phyloP scores from a whole-genome alignment of 371 early-diverging fungal species.

The Conidiobolus coronatus region DNA sequence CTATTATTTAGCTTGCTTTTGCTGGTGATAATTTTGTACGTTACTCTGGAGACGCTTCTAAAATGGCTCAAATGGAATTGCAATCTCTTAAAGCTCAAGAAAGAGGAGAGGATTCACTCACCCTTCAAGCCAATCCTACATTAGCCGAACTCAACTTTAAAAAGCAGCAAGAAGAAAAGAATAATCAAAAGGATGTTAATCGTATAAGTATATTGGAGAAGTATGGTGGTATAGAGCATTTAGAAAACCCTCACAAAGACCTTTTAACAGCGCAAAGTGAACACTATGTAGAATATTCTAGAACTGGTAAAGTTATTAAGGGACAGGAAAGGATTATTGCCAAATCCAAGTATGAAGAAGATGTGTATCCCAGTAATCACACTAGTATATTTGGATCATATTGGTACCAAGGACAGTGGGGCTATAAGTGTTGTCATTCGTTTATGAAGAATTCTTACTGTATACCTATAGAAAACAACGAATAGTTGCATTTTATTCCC shows the following conservation, averaged over 20 bases:
- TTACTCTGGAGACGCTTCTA: constrained; percentile 58
- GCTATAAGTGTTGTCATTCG: constrained; percentile 80
- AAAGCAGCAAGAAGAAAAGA: constrained; percentile 64
- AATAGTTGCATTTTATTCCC: too few species aligned
- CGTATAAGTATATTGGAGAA: constrained; percentile 57
- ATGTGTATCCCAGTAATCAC: constrained; percentile 66
- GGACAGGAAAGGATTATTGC: constrained; percentile 57
- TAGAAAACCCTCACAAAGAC: constrained; percentile 70
- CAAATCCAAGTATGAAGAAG: constrained; percentile 76
- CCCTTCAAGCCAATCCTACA: constrained; percentile 86
- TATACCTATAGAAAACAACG: not conserved
- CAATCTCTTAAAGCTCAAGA: constrained; percentile 88
- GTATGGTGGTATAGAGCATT: constrained; percentile 89
- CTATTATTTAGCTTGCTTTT: constrained; percentile 14
- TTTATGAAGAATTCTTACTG: constrained; percentile 55
- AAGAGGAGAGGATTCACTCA: constrained; percentile 48
- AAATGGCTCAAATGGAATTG: constrained; percentile 59
- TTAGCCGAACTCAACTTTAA: constrained; percentile 72
- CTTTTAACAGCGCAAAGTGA: constrained; percentile 72
- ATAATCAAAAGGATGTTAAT: constrained; percentile 34
- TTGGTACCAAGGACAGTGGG: constrained; percentile 90
- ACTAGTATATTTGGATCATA: constrained; percentile 81
- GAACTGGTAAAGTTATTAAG: constrained; percentile 68
- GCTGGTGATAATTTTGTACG: constrained; percentile 87
- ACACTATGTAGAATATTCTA: constrained; percentile 88